These are phyloP conservation scores for Xanthoparmelia taractica DNA, from an alignment of 495 filamentous ascomycete species.

Conservation along the genomic window DNA sequence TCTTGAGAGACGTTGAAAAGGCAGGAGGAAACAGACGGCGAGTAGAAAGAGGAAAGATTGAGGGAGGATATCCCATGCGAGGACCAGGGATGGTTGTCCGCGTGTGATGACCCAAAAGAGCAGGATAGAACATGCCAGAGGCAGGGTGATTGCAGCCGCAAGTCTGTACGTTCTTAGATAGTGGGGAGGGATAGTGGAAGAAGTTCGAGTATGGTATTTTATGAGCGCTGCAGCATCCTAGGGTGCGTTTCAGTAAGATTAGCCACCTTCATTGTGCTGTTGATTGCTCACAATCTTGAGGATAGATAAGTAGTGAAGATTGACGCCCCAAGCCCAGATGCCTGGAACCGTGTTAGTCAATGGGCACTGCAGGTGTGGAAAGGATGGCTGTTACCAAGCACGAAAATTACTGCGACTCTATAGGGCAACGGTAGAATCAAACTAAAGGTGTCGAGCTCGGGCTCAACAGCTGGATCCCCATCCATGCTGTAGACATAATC, in stretches of 20 bases:
- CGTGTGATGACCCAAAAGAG: conserved; percentile 77
- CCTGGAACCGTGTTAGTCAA: conserved; percentile 41
- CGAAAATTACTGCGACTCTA: conserved; percentile 68
- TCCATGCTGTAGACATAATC: conserved; percentile 53
- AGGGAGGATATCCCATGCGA: conserved; percentile 70
- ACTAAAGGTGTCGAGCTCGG: conserved; percentile 78
- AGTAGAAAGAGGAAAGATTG: conserved; percentile 69
- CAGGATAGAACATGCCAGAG: conserved; percentile 60
- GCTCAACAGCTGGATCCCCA: conserved; percentile 70
- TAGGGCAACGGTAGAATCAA: conserved; percentile 78
- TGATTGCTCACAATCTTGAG: conserved; percentile 56
- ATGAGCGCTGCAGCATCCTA: conserved; percentile 74
- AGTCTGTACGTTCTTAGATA: conserved; percentile 77
- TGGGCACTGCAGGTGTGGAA: conserved; percentile 6
- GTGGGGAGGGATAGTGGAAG: conserved; percentile 57
- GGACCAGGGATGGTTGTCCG: conserved; percentile 56
- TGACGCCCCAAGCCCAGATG: conserved; percentile 85
- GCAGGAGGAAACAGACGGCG: conserved; percentile 59
- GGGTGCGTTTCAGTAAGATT: conserved; percentile 20
- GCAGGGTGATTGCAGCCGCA: conserved; percentile 62
- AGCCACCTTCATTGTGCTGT: neutral
- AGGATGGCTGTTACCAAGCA: conserved; percentile 56
- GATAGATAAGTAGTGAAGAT: conserved; percentile 70
- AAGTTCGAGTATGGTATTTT: conserved; percentile 63
- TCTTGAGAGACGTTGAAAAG: conserved; percentile 60